Base-by-base conservation (phyloP, 805 yeast species). In the Nakazawaea ambrosiae region DNA sequence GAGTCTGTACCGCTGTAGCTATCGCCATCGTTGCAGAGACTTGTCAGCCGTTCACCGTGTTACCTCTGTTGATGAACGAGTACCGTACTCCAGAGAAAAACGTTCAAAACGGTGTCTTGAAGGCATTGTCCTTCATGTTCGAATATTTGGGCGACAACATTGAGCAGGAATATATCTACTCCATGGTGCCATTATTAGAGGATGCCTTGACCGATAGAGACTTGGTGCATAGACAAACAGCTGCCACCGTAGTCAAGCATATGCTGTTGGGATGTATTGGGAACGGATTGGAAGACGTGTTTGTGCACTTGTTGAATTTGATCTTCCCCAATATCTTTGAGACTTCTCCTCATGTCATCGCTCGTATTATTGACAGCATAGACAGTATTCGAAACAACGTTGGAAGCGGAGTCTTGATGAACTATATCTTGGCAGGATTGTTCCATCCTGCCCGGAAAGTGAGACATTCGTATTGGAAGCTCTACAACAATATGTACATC, bases 1-100 rank as follows among this genome's bases (percentile, higher is more conserved):
- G 99, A 53, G 96, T 92, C 7, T 90, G 96, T 56, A 87, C 97
- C 0, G 96, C 98, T 5, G 97, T 92, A 28, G 99, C 99, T 0
- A 85, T 92, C 46, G 98, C 95, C 26, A 88, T 92, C 48, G 95
- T 92, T 7, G 97, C 97, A 0, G 92, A 89, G 41, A 78, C 83
- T 0, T 92, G 97, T 57, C 75, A 86, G 1, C 96, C 97, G 0
- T 92, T 84, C 58, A 86, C 97, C 0, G 95, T 90, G 0, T 58
- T 92, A 7, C 98, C 99, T 0, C 95, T 96, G 0, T 63, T 92
- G 35, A 84, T 92, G 95, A 88, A 90, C 57, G 98, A 92, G 57
- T 92, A 90, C 55, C 69, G 94, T 38, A 81, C 85, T 2, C 96
- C 96, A 0, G 97, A 89, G 44, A 75, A 78, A 34, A 88, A 89